Evolutionary conservation across 345 rosid genomes (phyloP).

Genomic region (Streptanthus diversifolius): DNA sequence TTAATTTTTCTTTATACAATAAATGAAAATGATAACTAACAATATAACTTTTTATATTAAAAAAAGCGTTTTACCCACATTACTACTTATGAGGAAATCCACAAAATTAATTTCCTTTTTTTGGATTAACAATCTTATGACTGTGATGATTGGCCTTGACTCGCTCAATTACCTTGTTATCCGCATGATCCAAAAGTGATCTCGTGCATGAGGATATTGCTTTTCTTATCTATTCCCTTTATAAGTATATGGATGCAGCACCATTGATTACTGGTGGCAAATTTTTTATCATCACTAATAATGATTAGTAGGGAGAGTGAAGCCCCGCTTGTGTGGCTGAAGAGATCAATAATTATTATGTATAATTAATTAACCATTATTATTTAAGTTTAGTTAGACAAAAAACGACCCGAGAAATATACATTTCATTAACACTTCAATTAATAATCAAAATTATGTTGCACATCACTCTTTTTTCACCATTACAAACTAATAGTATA

Average conservation of each 20-base stretch:
- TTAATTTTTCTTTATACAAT: too few relatives aligned
- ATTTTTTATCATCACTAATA: conserved; percentile 5
- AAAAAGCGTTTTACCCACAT: too few relatives aligned
- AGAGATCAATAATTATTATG: conserved; percentile 3
- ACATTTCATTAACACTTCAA: background rate
- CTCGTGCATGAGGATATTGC: conserved; percentile 20
- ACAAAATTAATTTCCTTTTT: background rate
- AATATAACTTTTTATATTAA: too few relatives aligned
- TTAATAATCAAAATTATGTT: background rate
- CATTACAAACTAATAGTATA: background rate
- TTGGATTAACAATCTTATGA: background rate
- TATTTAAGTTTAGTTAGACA: background rate
- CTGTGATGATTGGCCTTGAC: conserved; percentile 23
- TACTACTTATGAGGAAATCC: background rate
- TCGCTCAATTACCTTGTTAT: background rate
- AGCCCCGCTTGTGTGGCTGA: background rate
- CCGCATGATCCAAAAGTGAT: conserved; percentile 18
- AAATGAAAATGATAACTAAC: too few relatives aligned
- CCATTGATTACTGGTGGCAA: background rate
- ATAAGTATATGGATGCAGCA: conserved; percentile 2
- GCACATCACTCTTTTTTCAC: background rate
- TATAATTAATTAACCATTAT: conserved; percentile 15
- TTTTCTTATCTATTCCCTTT: background rate
- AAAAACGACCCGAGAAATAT: background rate
- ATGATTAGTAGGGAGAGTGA: background rate